Evolutionary conservation across 306 rosid genomes (phyloP).

Genomic region (Amphicarpaea edgeworthii): DNA sequence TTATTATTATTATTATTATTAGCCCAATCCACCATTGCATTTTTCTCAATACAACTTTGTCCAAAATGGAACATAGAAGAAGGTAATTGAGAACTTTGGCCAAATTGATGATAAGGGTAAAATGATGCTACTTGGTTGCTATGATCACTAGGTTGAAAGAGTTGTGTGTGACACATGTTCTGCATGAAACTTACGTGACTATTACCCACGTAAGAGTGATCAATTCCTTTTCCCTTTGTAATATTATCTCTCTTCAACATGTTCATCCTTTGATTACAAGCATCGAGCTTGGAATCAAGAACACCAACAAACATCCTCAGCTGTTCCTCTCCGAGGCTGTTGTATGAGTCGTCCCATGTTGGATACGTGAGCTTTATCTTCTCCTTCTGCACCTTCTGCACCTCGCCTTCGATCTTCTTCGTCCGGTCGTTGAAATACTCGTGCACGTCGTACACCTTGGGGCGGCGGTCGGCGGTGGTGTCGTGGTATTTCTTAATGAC

Average conservation of each 20-base stretch:
- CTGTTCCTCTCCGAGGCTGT: slow-evolving; percentile 21
- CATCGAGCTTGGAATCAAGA: slow-evolving; percentile 44
- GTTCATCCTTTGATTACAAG: slow-evolving; percentile 40
- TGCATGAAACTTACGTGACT: too few relatives aligned
- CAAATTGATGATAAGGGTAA: neutral
- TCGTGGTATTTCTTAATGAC: slow-evolving; percentile 37
- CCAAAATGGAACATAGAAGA: slow-evolving; percentile 26
- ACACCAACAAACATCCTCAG: slow-evolving; percentile 4
- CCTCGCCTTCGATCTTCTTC: slow-evolving; percentile 44
- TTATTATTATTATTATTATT: too few relatives aligned
- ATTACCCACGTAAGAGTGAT: too few relatives aligned
- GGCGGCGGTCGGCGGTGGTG: slow-evolving; percentile 9
- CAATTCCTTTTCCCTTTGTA: too few relatives aligned
- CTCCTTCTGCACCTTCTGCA: slow-evolving; percentile 33
- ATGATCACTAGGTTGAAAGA: neutral
- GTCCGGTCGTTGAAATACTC: slow-evolving; percentile 39
- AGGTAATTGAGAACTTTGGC: slow-evolving; percentile 34
- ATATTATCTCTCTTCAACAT: slow-evolving; percentile 22
- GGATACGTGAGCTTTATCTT: slow-evolving; percentile 32
- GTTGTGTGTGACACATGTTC: neutral
- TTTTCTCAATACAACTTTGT: slow-evolving; percentile 1
- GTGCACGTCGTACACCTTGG: slow-evolving; percentile 35
- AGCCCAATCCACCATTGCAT: slow-evolving; percentile 3
- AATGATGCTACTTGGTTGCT: neutral
- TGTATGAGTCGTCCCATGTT: slow-evolving; percentile 41